Evolutionary conservation across 1,139 yeast genomes (phyloP).

Genomic region (Lodderomyces metapsilosis): DNA sequence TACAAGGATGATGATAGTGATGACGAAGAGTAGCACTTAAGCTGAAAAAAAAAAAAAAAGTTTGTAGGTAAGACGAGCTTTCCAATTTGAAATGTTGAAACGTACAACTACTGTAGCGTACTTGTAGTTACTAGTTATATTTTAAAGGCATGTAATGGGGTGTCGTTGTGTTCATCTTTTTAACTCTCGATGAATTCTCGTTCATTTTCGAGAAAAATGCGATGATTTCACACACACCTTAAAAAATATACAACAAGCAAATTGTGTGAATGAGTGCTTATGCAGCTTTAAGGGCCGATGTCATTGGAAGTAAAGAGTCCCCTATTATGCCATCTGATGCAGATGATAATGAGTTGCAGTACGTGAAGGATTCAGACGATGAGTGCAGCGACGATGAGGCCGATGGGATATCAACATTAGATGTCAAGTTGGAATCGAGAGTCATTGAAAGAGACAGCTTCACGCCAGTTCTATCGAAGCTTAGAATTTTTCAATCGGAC

Average conservation of each 20-base stretch:
- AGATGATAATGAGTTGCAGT: constrained; percentile 13
- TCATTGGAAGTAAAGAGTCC: neutral
- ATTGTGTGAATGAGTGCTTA: constrained; percentile 46
- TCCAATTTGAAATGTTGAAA: neutral
- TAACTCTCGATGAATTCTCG: too few relatives aligned
- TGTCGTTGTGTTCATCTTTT: too few relatives aligned
- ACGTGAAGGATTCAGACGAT: constrained; percentile 3
- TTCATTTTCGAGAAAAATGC: too few relatives aligned
- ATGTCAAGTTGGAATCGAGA: neutral
- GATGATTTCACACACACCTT: neutral
- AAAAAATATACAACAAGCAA: neutral
- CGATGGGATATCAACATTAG: constrained; percentile 13
- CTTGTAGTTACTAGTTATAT: too few relatives aligned
- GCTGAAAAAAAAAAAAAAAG: too few relatives aligned
- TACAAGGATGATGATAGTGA: constrained; percentile 53
- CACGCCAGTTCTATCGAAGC: constrained; percentile 8
- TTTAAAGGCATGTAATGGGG: too few relatives aligned
- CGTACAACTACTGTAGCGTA: neutral
- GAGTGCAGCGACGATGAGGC: constrained; percentile 18
- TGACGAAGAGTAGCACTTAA: constrained; percentile 9
- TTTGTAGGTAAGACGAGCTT: neutral
- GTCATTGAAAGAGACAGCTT: constrained; percentile 2
- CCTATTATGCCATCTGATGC: constrained; percentile 10
- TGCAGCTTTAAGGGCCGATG: constrained; percentile 37
- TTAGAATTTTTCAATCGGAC: constrained; percentile 20